Evolutionary conservation across 164 flowering plant genomes (phyloP).

Genomic region (Annona cherimola): DNA sequence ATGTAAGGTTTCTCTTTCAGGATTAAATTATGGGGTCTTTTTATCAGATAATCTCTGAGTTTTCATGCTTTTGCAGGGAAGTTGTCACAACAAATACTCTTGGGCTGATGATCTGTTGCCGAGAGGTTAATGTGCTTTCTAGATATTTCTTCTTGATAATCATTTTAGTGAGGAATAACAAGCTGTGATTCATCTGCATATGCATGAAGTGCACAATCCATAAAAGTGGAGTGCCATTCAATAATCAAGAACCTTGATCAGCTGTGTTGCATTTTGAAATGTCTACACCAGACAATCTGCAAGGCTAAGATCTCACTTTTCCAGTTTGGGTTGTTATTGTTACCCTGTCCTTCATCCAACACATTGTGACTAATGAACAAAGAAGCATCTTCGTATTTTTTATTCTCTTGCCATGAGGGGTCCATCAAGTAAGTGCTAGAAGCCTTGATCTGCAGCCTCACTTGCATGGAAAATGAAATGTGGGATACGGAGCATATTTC

Average conservation of each 20-base stretch:
- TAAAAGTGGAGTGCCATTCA: background rate
- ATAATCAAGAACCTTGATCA: background rate
- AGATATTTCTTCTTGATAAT: background rate
- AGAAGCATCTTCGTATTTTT: background rate
- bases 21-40: background rate
- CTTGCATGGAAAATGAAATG: background rate
- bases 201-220: background rate
- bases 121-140: conserved; percentile 66
- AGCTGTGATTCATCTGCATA: background rate
- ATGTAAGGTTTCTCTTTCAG: conserved; percentile 42
- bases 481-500: background rate
- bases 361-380: background rate
- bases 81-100: conserved; percentile 91
- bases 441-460: background rate
- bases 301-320: background rate
- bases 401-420: background rate
- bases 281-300: background rate
- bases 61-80: conserved; percentile 49
- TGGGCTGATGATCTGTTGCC: conserved; percentile 95
- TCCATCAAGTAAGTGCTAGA: background rate
- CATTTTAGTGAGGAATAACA: background rate
- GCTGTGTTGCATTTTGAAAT: background rate
- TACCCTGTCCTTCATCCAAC: background rate
- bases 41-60: background rate
- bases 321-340: background rate